Evolutionary conservation across 306 rosid species (phyloP), one percentile per base, ranked within the genome.

Genomic region (Rubus idaeus): DNA sequence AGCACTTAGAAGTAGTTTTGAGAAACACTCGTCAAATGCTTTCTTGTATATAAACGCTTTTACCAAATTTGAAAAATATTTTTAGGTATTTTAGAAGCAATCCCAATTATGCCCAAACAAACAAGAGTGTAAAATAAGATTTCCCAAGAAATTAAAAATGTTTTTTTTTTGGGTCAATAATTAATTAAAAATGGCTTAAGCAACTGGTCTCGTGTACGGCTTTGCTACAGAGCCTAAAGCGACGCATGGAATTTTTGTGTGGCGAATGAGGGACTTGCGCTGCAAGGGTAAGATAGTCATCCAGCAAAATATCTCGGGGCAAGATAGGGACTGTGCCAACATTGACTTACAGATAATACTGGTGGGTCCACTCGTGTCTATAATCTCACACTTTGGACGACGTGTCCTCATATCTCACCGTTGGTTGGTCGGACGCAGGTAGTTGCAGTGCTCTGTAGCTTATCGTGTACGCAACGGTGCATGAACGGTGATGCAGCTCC

Each of bases 181-280:
- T 0, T 0, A 13, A 17, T 23, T 23, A 9, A 50, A 71, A 52
- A 30, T 0, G 26, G 0, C 2, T 6, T 3, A 23, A 64, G 73
- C 53, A 55, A 66, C 68, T 14, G 71, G 51, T 60, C 73, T 61
- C 81, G 86, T 82, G 72, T 52, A 80, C 85, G 88, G 12, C 80
- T 75, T 21, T 12, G 70, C 58, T 40, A 57, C 70, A 5, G 14
- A 2, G 44, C 40, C 20, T 20, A 60, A 50, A 80, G 72, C 57
- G 79, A 78, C 80, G 70, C 42, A 45, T 67, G 37, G 45, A 14
- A 26, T 68, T 16, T 23, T 5, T 18, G 3, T 26, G 18, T 51
- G 70, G 57, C 74, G 49, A 81, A 83, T 71, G 67, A 72, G 7
- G 18, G 18, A 39, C 26, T 41, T 11, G 44, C 26, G 55, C 3